phyloP scores from a whole-genome alignment of 2,329 filamentous ascomycete species.

The Trichophaea hybrida region DNA sequence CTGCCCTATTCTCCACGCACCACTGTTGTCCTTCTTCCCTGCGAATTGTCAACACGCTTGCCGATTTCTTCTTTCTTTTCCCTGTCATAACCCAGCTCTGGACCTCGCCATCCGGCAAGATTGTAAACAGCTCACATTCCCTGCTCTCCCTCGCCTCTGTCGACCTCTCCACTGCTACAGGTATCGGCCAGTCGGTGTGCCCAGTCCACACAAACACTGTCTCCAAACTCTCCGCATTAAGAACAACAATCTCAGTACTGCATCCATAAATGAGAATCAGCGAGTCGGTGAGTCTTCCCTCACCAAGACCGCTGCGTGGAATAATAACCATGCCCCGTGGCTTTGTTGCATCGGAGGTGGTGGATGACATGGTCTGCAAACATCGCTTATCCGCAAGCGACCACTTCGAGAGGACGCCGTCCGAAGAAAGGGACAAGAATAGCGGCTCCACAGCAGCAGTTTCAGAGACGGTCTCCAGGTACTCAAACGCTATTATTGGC shows the following conservation, averaged over 20 bases:
- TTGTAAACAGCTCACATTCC: slow-evolving; percentile 17
- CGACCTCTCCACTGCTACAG: slow-evolving; percentile 16
- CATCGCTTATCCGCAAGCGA: slow-evolving; percentile 21
- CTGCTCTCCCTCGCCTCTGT: slow-evolving; percentile 7
- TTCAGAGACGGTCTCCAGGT: slow-evolving; percentile 13
- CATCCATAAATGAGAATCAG: slow-evolving; percentile 24
- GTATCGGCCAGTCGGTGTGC: slow-evolving; percentile 24
- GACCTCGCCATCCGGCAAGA: slow-evolving; percentile 16
- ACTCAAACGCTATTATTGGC: slow-evolving; percentile 21
- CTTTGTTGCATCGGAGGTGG: slow-evolving; percentile 7
- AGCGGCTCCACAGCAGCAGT: slow-evolving; percentile 10
- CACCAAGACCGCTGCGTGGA: slow-evolving; percentile 10
- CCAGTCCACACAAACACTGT: slow-evolving; percentile 23
- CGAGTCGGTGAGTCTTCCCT: slow-evolving; percentile 16
- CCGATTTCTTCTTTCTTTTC: slow-evolving; percentile 1
- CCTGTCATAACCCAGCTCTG: slow-evolving; percentile 23
- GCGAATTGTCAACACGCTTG: slow-evolving; percentile 9
- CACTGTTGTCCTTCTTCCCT: slow-evolving; percentile 18
- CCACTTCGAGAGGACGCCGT: slow-evolving; percentile 23
- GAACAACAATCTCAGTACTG: slow-evolving; percentile 23
- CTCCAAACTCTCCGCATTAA: slow-evolving; percentile 24
- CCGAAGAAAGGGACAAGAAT: slow-evolving; percentile 21
- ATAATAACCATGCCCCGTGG: slow-evolving; percentile 19
- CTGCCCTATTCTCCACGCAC: slow-evolving; percentile 6
- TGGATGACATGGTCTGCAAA: slow-evolving; percentile 17